Evolutionary conservation across 1,139 yeast species (phyloP).

Genomic region (Candida tetrigidarum): DNA sequence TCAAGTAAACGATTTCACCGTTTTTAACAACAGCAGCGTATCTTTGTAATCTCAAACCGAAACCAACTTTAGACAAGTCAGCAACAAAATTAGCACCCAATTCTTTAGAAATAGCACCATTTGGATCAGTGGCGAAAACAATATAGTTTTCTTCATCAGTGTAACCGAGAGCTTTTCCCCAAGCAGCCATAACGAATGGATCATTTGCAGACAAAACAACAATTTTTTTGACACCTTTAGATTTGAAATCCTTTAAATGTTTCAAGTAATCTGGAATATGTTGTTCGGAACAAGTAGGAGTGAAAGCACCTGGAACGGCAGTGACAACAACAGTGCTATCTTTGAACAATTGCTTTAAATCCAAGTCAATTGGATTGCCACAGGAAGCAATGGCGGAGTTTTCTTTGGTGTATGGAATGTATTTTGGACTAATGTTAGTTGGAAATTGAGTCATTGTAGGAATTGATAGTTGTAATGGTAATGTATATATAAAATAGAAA

Average conservation of each 20-base stretch:
- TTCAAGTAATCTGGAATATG: slow-evolving; percentile 80
- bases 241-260: slow-evolving; percentile 54
- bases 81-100: slow-evolving; percentile 58
- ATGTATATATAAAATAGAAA: not conserved
- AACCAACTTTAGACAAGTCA: slow-evolving; percentile 58
- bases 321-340: slow-evolving; percentile 69
- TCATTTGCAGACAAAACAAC: slow-evolving; percentile 79
- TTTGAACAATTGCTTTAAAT: slow-evolving; percentile 51
- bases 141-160: slow-evolving; percentile 50
- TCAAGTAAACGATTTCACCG: slow-evolving; percentile 68
- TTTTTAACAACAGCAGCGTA: slow-evolving; percentile 52
- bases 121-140: slow-evolving; percentile 77
- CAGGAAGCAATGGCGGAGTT: slow-evolving; percentile 51
- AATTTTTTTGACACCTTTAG: slow-evolving; percentile 73
- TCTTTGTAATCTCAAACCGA: slow-evolving; percentile 29
- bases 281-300: slow-evolving; percentile 83
- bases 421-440: slow-evolving; percentile 54
- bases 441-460: slow-evolving; percentile 39
- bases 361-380: slow-evolving; percentile 55
- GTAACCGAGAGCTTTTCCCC: slow-evolving; percentile 75
- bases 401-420: slow-evolving; percentile 58
- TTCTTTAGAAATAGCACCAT: slow-evolving; percentile 48
- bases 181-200: slow-evolving; percentile 79
- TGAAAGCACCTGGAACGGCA: slow-evolving; percentile 90
- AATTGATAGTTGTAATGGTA: no score